Evolutionary conservation across 1,284 basidiomycete genomes (phyloP), one percentile per base, ranked within the genome.

Genomic region (Leccinum brunneo-olivaceum): DNA sequence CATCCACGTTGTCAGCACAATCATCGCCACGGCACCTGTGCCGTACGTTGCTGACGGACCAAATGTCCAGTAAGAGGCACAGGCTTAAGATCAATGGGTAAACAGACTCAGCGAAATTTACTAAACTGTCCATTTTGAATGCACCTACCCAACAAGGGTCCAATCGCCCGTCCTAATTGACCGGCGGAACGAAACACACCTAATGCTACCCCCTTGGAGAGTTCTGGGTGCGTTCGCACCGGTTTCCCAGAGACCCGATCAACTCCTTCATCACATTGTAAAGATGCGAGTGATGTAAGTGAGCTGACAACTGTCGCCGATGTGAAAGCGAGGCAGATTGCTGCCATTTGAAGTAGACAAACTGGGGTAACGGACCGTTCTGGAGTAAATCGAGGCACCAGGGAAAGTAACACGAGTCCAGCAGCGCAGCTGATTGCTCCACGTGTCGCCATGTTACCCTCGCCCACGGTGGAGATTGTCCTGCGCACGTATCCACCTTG

Each of bases 401-500:
- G 49, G 1, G 86, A 73, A 21, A 95, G 76, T 18, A 89, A 65
- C 49, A 73, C 58, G 41, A 95, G 78, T 6, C 77, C 85, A 19
- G 79, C 28, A 9, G 77, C 72, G 57, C 91, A 94, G 51, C 77
- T 77, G 30, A 69, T 65, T 4, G 90, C 78, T 3, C 92, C 92
- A 20, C 79, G 75, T 11, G 77, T 73, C 2, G 90, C 89, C 74
- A 95, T 87, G 28, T 69, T 70, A 38, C 82, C 78, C 55, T 92
- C 88, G 18, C 88, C 86, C 21, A 80, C 67, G 57, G 76, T 82
- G 18, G 79, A 66, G 34, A 79, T 80, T 2, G 80, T 72, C 24
- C 86, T 77, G 7, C 92, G 85, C 34, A 93, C 90, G 63, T 94
- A 93, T 43, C 90, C 88, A 21, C 91, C 92, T 68, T 95, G 92